A percentile compares a stretch with the other conserved stretches of the same genome.
phyloP scores from a whole-genome alignment of 352 stramenopile species.

The Phytophthora sp. region DNA sequence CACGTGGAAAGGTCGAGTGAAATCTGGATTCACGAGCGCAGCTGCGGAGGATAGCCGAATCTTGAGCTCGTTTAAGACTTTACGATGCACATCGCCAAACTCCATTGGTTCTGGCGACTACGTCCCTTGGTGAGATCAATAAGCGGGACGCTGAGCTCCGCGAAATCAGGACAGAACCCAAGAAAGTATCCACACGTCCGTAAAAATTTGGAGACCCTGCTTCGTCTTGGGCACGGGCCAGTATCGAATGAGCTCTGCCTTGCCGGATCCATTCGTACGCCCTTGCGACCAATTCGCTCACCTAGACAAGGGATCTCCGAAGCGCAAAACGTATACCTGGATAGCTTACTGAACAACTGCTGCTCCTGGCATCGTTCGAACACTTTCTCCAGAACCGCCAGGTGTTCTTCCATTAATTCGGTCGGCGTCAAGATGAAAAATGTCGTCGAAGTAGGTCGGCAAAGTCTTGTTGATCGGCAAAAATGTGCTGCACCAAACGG shows the following conservation, averaged over 20 bases:
- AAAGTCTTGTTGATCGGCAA: not conserved
- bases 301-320: conserved; percentile 4
- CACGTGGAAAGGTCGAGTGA: not conserved
- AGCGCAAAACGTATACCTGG: conserved; percentile 16
- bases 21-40: not conserved
- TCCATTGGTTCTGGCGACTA: not conserved
- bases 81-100: not conserved
- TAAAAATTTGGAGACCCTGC: conserved; percentile 8
- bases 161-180: conserved; percentile 9
- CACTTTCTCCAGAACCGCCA: not conserved
- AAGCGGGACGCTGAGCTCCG: not conserved
- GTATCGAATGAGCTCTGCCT: not conserved
- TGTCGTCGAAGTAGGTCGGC: conserved; percentile 7
- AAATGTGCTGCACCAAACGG: not conserved
- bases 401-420: conserved; percentile 1
- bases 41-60: not conserved
- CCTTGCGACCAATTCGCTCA: not conserved
- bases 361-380: conserved; percentile 2
- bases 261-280: conserved; percentile 11
- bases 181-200: conserved; percentile 16
- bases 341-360: conserved; percentile 6
- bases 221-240: conserved; percentile 2
- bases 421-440: not conserved
- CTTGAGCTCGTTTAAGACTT: conserved; percentile 5
- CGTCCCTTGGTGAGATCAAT: conserved; percentile 4